A percentile compares a stretch with the other conserved stretches of the same genome.
Conservation (phyloP, 2,329 filamentous ascomycete genomes). For the Tolypocladium nubicola region DNA sequence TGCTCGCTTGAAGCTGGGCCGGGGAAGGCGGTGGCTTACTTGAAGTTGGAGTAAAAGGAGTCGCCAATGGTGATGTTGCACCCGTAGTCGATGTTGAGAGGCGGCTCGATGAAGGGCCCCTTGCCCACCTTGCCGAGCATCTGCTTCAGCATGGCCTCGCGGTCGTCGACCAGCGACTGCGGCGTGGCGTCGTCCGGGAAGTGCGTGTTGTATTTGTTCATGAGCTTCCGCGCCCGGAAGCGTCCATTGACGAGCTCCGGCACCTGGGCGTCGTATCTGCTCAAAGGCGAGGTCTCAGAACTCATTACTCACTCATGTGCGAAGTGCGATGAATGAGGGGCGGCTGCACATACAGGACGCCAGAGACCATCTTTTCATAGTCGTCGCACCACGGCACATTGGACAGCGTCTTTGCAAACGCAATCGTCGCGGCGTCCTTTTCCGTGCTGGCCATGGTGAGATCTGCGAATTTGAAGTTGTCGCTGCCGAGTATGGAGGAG, state of each 20-base stretch:
- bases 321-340: background rate
- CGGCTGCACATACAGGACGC: constrained; percentile 39
- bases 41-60: constrained; percentile 50
- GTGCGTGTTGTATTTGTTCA: constrained; percentile 47
- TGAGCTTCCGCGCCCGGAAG: constrained; percentile 42
- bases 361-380: constrained; percentile 55
- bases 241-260: constrained; percentile 39
- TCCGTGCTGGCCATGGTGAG: constrained; percentile 14
- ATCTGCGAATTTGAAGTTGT: background rate
- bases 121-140: constrained; percentile 40
- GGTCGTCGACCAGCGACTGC: constrained; percentile 25
- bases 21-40: constrained; percentile 9
- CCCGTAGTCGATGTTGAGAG: constrained; percentile 54
- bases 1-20: background rate
- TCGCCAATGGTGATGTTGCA: constrained; percentile 53
- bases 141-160: constrained; percentile 34
- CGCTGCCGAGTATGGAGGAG: background rate
- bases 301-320: background rate
- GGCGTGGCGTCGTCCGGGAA: constrained; percentile 37
- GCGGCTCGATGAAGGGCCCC: constrained; percentile 48
- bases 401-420: constrained; percentile 33
- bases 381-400: constrained; percentile 48
- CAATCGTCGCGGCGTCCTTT: constrained; percentile 32
- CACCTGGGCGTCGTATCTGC: constrained; percentile 38
- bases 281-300: background rate